These are phyloP conservation scores for Fonsecaea pedrosoi DNA, from an alignment of 2,329 filamentous ascomycete genomes.

Conservation along the genomic window DNA sequence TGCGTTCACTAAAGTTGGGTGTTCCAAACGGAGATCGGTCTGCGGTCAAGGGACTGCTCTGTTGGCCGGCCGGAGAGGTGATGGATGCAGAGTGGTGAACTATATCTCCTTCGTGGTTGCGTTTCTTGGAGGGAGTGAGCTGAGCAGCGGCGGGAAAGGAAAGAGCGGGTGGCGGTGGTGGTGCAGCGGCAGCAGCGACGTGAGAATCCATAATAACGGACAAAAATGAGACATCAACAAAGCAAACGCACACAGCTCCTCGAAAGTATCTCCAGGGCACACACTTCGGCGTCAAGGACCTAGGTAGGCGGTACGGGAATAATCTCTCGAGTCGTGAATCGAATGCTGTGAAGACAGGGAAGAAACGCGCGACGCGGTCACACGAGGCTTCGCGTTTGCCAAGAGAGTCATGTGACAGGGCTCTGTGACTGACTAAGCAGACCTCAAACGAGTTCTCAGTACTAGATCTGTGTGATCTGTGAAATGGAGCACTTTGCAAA, in stretches of 20 bases:
- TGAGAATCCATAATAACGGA: slow-evolving; percentile 22
- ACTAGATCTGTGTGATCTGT: too few relatives aligned
- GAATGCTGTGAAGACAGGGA: not conserved
- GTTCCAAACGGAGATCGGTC: slow-evolving; percentile 24
- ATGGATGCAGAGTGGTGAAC: slow-evolving; percentile 16
- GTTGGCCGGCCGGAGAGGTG: slow-evolving; percentile 13
- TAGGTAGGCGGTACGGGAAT: not conserved
- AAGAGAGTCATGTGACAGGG: slow-evolving; percentile 11
- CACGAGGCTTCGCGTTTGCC: not conserved
- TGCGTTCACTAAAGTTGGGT: slow-evolving; percentile 22
- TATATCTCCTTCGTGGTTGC: slow-evolving; percentile 31
- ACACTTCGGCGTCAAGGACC: too few relatives aligned
- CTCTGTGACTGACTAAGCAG: not conserved
- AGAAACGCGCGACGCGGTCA: slow-evolving; percentile 15
- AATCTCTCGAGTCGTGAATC: not conserved
- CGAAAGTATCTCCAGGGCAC: too few relatives aligned
- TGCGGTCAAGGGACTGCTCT: slow-evolving; percentile 19
- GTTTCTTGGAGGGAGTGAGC: slow-evolving; percentile 33
- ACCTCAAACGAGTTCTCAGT: too few relatives aligned
- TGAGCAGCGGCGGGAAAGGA: slow-evolving; percentile 23
- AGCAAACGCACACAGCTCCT: not conserved
- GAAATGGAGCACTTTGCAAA: too few relatives aligned
- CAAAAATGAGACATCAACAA: slow-evolving; percentile 2
- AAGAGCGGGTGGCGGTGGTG: slow-evolving; percentile 11
- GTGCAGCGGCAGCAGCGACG: not conserved